Conservation (phyloP, 805 yeast genomes). For the Cyberlindnera xylosilytica region DNA sequence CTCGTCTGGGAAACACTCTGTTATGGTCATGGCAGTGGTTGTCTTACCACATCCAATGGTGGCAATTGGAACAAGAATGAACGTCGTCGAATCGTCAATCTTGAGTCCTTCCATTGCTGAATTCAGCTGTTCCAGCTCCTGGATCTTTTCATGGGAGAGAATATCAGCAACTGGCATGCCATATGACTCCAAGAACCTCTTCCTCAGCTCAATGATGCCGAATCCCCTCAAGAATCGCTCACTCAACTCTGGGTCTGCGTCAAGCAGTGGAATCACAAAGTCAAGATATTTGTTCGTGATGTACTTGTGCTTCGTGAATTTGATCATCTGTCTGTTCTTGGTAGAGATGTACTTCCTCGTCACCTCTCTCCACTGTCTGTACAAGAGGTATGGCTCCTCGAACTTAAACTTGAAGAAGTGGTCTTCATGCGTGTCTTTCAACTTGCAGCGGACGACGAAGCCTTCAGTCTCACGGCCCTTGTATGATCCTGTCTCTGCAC, state of each 20-base stretch:
- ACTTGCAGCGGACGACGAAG: constrained; percentile 75
- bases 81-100: constrained; percentile 42
- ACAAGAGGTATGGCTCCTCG: constrained; percentile 91
- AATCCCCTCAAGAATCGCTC: constrained; percentile 50
- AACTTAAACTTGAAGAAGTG: constrained; percentile 91
- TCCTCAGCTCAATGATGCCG: constrained; percentile 74
- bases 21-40: constrained; percentile 64
- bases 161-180: constrained; percentile 61
- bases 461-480: constrained; percentile 82
- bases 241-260: constrained; percentile 42
- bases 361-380: constrained; percentile 86
- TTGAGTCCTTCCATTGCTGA: constrained; percentile 33
- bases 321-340: constrained; percentile 31
- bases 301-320: constrained; percentile 49
- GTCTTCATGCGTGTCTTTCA: constrained; percentile 31
- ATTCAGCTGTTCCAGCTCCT: constrained; percentile 38
- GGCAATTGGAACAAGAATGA: constrained; percentile 76
- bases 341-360: constrained; percentile 54
- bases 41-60: constrained; percentile 96
- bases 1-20: constrained; percentile 44
- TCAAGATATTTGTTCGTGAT: constrained; percentile 66
- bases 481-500: constrained; percentile 67
- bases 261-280: constrained; percentile 58
- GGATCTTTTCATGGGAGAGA: constrained; percentile 40
- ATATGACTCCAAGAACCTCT: constrained; percentile 51